These are phyloP conservation scores for Rhizopogon vulgaris DNA, from an alignment of 768 basidiomycete species.

Conservation along the genomic window DNA sequence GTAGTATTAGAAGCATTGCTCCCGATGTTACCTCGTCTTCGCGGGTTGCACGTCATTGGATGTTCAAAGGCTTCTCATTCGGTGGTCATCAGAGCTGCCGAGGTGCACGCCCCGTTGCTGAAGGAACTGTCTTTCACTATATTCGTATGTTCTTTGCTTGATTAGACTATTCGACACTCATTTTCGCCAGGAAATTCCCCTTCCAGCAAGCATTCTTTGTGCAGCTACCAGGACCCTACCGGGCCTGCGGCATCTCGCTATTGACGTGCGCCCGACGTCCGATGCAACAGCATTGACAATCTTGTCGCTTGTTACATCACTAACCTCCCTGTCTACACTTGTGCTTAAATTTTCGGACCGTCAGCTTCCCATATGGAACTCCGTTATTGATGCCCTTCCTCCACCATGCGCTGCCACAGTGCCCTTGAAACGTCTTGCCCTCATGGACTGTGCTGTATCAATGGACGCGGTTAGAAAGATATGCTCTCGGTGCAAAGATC, in stretches of 20 bases:
- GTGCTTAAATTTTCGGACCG: constrained; percentile 1
- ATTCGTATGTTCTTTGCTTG: constrained; percentile 35
- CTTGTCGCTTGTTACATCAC: not conserved
- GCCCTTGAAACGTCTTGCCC: constrained; percentile 38
- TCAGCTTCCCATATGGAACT: constrained; percentile 24
- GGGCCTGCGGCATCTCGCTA: constrained; percentile 42
- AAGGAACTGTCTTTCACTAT: constrained; percentile 58
- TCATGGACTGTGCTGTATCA: constrained; percentile 41
- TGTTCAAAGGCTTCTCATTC: constrained; percentile 55
- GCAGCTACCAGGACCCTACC: constrained; percentile 28
- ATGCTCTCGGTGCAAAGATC: constrained; percentile 34
- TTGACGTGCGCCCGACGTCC: constrained; percentile 41
- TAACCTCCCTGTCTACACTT: constrained; percentile 2
- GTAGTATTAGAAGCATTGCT: constrained; percentile 43
- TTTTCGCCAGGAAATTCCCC: constrained; percentile 9
- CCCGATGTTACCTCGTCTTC: constrained; percentile 44
- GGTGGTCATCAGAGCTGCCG: constrained; percentile 38
- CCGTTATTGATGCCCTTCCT: constrained; percentile 36
- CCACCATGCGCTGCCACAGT: constrained; percentile 30
- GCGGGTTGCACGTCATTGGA: constrained; percentile 53
- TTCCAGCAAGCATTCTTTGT: constrained; percentile 4
- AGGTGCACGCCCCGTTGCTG: constrained; percentile 44
- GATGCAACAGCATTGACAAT: not conserved
- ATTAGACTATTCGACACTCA: constrained; percentile 1
- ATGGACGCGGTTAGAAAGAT: constrained; percentile 35